Evolutionary conservation across 2,329 filamentous ascomycete genomes (phyloP), one percentile per base, ranked within the genome.

Genomic region (Xylariaceae sp.): DNA sequence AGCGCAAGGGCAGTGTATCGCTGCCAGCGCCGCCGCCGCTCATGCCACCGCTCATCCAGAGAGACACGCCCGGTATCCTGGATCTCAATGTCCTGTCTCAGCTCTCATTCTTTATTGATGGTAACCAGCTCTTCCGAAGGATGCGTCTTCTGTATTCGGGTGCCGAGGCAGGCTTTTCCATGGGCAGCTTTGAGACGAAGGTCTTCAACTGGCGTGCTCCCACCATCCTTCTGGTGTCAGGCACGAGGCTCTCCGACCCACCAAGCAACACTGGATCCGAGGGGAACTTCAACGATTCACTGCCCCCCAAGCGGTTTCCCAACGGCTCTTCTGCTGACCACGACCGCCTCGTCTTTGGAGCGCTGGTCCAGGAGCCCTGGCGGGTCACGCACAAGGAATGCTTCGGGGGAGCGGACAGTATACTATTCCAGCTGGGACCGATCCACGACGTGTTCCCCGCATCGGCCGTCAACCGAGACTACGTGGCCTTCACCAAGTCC

Each of bases 151-250:
- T 88, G 0, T 88, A 87, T 51, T 80, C 77, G 2, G 83, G 82
- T 5, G 77, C 72, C 29, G 72, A 76, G 17, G 75, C 80, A 10
- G 83, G 83, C 5, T 88, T 86, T 57, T 84, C 80, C 14, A 81
- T 87, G 75, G 80, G 82, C 15, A 80, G 77, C 35, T 86, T 87
- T 42, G 79, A 86, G 51, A 72, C 77, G 14, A 80, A 78, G 45
- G 77, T 85, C 3, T 83, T 87, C 59, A 83, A 87, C 53, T 88
- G 83, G 82, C 68, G 74, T 26, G 81, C 81, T 0, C 83, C 83
- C 0, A 85, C 83, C 0, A 72, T 88, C 13, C 63, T 88, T 9
- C 67, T 88, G 2, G 76, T 87, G 2, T 73, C 74, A 14, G 83
- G 83, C 14, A 74, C 69, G 4, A 68, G 79, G 5, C 63, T 87